These are phyloP conservation scores for Aspergillus spinulosporus DNA, from an alignment of 2,329 filamentous ascomycete species.

Conservation along the genomic window DNA sequence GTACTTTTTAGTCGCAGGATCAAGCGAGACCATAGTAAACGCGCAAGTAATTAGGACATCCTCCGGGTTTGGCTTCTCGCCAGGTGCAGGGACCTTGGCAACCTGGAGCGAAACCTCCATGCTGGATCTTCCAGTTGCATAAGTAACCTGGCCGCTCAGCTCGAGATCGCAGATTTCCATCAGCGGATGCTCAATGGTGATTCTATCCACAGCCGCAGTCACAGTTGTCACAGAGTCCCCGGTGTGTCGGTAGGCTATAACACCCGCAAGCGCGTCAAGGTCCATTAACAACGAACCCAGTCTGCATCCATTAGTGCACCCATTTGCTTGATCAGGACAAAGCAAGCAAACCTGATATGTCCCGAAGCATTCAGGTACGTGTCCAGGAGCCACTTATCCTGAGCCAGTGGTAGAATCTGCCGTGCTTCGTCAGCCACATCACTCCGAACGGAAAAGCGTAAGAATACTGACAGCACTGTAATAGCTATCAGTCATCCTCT, in stretches of 20 bases:
- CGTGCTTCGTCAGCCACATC: conserved; percentile 14
- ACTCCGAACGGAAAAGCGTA: neutral
- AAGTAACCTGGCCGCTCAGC: conserved; percentile 67
- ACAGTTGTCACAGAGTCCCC: conserved; percentile 65
- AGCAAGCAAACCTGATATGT: conserved; percentile 60
- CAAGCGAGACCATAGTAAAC: conserved; percentile 75
- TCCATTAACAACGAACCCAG: conserved; percentile 78
- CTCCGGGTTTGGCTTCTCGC: conserved; percentile 56
- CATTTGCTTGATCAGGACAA: neutral
- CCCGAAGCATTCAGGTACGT: conserved; percentile 75
- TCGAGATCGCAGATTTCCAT: conserved; percentile 78
- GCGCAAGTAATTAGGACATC: conserved; percentile 70
- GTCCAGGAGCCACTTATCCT: conserved; percentile 74
- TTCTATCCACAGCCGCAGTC: conserved; percentile 64
- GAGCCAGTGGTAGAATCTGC: conserved; percentile 66
- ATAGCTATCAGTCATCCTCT: conserved; percentile 70
- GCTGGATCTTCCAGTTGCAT: conserved; percentile 70
- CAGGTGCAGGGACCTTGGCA: conserved; percentile 63
- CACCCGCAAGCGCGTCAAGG: conserved; percentile 72
- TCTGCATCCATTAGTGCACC: conserved; percentile 32
- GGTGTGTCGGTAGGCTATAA: conserved; percentile 73
- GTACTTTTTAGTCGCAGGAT: conserved; percentile 65
- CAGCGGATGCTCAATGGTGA: conserved; percentile 68
- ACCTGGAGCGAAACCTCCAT: conserved; percentile 75
- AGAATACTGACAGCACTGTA: conserved; percentile 59